Percentiles rank a stretch among this genome's conserved stretches.
Evolutionary conservation across 495 filamentous ascomycete genomes (phyloP).

Genomic region (Geoglossum glabrum): DNA sequence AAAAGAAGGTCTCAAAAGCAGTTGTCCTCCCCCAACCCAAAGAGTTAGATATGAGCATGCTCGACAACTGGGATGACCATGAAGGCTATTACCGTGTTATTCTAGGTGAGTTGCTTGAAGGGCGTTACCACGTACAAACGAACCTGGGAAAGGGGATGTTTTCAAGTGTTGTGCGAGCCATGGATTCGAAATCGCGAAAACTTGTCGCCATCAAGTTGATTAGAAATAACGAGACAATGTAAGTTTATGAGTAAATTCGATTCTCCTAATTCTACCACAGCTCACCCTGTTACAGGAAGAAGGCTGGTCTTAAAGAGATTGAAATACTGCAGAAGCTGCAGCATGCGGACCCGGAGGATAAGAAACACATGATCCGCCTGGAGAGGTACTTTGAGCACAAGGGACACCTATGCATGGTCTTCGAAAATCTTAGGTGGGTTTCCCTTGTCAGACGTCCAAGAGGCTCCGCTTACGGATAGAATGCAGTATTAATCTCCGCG

Average conservation of each 20-base stretch:
- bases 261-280: background rate
- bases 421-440: slow-evolving; percentile 56
- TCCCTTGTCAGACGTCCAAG: background rate
- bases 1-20: slow-evolving; percentile 22
- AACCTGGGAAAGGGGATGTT: slow-evolving; percentile 93
- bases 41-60: slow-evolving; percentile 57
- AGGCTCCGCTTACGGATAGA: background rate
- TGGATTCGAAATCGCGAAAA: slow-evolving; percentile 48
- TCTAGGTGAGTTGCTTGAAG: slow-evolving; percentile 70
- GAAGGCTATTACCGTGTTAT: slow-evolving; percentile 92
- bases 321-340: slow-evolving; percentile 71
- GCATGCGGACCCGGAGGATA: slow-evolving; percentile 68
- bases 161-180: slow-evolving; percentile 82
- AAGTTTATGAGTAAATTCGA: slow-evolving; percentile 9
- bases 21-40: slow-evolving; percentile 33
- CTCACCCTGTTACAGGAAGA: slow-evolving; percentile 27
- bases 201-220: slow-evolving; percentile 86
- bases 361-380: slow-evolving; percentile 79
- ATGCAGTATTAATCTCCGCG: slow-evolving; percentile 64
- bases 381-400: slow-evolving; percentile 84
- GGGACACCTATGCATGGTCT: slow-evolving; percentile 85
- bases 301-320: slow-evolving; percentile 88
- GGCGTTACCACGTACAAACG: slow-evolving; percentile 68
- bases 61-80: slow-evolving; percentile 84
- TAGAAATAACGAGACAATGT: slow-evolving; percentile 81